Conservation (phyloP, 179 eudicot species). For the Gypsophila paniculata region DNA sequence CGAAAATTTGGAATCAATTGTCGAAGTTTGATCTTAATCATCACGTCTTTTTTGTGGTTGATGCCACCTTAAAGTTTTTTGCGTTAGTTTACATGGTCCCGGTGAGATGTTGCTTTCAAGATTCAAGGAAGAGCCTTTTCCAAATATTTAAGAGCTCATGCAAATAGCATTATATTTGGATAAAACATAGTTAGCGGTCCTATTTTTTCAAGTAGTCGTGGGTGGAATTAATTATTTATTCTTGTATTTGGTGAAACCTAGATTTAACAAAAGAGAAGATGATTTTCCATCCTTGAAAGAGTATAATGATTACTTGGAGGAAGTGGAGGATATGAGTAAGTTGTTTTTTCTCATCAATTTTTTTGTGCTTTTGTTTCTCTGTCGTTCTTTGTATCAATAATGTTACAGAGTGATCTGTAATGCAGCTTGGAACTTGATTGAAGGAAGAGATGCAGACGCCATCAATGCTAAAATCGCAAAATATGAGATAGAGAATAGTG, state of each 20-base stretch:
- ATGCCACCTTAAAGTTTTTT: too few relatives aligned
- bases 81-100: too few relatives aligned
- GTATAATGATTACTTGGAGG: constrained; percentile 94
- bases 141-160: neutral
- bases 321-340: constrained; percentile 96
- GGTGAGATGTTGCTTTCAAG: too few relatives aligned
- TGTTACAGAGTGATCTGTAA: constrained; percentile 19
- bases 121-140: neutral
- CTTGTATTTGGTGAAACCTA: constrained; percentile 22
- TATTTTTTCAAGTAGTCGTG: neutral
- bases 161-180: neutral
- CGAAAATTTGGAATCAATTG: neutral
- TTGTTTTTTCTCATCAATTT: constrained; percentile 28
- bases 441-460: constrained; percentile 70
- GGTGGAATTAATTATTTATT: neutral
- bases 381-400: neutral
- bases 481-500: constrained; percentile 82
- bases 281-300: constrained; percentile 80
- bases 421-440: constrained; percentile 69
- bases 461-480: constrained; percentile 70
- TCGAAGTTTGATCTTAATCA: neutral
- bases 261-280: constrained; percentile 87
- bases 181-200: neutral
- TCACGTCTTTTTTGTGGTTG: too few relatives aligned
- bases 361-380: neutral